Base-by-base conservation (phyloP, 23 red algal species). In the Gracilaria domingensis region DNA sequence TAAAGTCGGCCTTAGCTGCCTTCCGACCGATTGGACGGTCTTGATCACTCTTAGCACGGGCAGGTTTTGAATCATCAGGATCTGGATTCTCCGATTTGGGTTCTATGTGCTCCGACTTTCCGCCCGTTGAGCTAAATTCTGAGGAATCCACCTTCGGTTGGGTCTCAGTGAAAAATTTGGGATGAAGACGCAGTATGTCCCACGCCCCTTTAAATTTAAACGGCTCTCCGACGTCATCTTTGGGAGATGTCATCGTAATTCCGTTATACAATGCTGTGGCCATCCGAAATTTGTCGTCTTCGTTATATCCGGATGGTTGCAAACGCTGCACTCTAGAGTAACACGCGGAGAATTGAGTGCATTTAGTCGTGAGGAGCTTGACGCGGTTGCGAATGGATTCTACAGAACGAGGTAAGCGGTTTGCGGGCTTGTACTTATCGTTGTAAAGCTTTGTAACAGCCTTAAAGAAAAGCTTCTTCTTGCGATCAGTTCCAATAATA, bases 401-500 rank as follows among this genome's bases (percentile, higher is more conserved):
- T 20, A 55, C 42, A 4, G 11, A 45, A 7, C 42, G 42, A 4
- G 42, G 42, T 11, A 45, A 11, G 36, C 60, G 54, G 54, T 62
- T 66, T 66, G 28, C 9, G 40, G 80, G 80, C 25, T 66, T 84
- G 28, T 57, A 66, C 23, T 16, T 6, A 6, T 60, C 60, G 39
- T 66, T 66, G 60, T 84, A 66, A 4, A 64, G 3, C 35, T 84
- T 57, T 11, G 36, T 17, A 64, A 84, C 39, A 4, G 51, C 58
- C 4, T 60, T 54, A 51, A 32, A 84, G 34, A 84, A 84, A 2
- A 64, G 36, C n/a, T 60, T 57, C 42, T 57, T 66, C 33, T 84
- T 84, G 17, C 51, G 80, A 14, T 84, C 80, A 84, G 80, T 48
- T 33, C 80, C 55, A 64, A 84, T 35, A 17, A 84, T 66, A 17